phyloP scores from a whole-genome alignment of 2,329 filamentous ascomycete species.

The Madurella mycetomatis region DNA sequence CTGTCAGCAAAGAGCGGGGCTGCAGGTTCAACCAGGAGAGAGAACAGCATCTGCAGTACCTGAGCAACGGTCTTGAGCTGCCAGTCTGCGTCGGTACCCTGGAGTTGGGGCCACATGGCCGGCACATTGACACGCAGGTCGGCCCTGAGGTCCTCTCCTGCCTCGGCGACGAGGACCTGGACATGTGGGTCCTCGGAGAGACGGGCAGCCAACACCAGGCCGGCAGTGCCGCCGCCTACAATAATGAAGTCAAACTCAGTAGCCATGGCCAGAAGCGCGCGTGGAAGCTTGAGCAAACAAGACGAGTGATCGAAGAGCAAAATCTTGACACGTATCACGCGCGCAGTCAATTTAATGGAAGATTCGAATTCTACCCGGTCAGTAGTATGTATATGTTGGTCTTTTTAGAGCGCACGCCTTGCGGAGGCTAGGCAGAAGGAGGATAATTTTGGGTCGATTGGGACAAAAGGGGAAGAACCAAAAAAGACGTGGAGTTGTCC shows the following conservation, averaged over 20 bases:
- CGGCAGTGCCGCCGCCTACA: conserved; percentile 27
- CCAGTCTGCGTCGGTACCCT: conserved; percentile 36
- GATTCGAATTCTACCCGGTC: too few species aligned
- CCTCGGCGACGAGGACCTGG: conserved; percentile 37
- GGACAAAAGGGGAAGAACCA: too few species aligned
- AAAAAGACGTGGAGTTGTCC: too few species aligned
- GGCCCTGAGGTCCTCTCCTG: conserved; percentile 30
- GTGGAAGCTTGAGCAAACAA: too few species aligned
- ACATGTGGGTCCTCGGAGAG: conserved; percentile 36
- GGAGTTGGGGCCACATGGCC: conserved; percentile 32
- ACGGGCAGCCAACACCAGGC: conserved; percentile 42
- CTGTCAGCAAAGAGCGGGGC: not conserved
- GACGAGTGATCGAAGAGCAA: too few species aligned
- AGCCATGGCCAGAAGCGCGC: not conserved
- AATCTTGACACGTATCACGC: too few species aligned
- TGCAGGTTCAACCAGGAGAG: not conserved
- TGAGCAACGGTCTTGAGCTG: conserved; percentile 35
- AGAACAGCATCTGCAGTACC: conserved; percentile 14
- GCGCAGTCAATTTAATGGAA: too few species aligned
- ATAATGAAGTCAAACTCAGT: conserved; percentile 38
- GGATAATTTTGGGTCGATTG: too few species aligned
- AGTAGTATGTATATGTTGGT: too few species aligned
- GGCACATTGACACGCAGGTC: conserved; percentile 34
- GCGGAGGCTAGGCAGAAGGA: too few species aligned
- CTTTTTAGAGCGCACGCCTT: too few species aligned